Evolutionary conservation across 2,329 filamentous ascomycete species (phyloP), one percentile per base, ranked within the genome.

Genomic region (Talaromyces sp.): DNA sequence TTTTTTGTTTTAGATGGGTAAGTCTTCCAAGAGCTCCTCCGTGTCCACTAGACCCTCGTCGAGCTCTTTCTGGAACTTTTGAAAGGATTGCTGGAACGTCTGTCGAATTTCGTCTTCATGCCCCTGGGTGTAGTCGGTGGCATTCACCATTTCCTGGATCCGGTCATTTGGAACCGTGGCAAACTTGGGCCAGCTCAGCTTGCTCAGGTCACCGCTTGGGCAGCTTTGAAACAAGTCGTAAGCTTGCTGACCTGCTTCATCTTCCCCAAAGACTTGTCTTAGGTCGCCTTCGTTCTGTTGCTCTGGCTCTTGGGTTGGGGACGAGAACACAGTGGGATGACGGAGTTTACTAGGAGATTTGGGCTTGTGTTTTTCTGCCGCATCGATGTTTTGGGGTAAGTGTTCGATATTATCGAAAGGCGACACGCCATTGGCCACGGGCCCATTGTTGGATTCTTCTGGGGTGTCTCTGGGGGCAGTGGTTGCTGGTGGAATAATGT

Each of bases 311-410:
- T 13, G 19, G 32, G 25, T 17, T 8, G 60, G 56, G 39, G 51
- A 55, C 17, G 64, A 63, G 33, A 60, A 61, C n/a, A 66, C 65
- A 49, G 68, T 66, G n/a, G 73, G 65, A 51, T 74, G 72, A 51
- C 77, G 74, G 44, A 80, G 72, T 5, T 75, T 71, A 63, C 77
- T 79, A 3, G 77, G 76, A 6, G 71, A 75, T 62, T 76, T 77
- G 0, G 78, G 78, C 53, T 76, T 77, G 68, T 78, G 53, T 25
- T 36, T 49, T 22, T 62, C 51, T 25, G 22, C 53, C n/a, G 33
- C 39, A 33, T 53, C 49, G 30, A 13, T 6, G 13, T 28, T 53
- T 7, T 9, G 49, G 17, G 27, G 25, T 53, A 47, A 7, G 15
- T 13, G 5, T 30, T 53, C 27, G 4, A 19, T 27, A 5, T 27